Base-by-base conservation (phyloP, 768 basidiomycete species). In the Rubroboletus pulcherrimus region DNA sequence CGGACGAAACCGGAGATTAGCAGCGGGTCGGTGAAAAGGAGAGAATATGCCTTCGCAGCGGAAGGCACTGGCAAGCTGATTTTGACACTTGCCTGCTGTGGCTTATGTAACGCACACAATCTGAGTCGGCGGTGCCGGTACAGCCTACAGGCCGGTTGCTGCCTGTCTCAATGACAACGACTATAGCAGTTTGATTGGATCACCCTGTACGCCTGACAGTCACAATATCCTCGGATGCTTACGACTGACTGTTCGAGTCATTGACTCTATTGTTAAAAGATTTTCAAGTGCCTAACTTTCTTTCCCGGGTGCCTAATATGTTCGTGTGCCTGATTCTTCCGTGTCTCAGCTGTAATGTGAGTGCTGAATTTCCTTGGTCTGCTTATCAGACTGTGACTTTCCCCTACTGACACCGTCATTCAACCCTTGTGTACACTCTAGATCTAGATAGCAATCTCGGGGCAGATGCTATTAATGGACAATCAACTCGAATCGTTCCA, bases 401-500 rank as follows among this genome's bases (percentile, higher is more conserved):
- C 7, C 33, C 33, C 19, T 17, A 24, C 33, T 5, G 12, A 35
- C 33, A 35, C 10, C 34, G 21, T 30, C 9, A 48, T 11, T 38
- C 35, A 12, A n/a, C 34, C 30, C 7, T n/a, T 10, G 5, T 33
- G 19, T 26, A 9, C 6, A 11, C 10, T 2, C 24, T 26, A 35
- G 12, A 9, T 33, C 33, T 14, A 46, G 31, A 47, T 14, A 33
- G 19, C 31, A 47, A 46, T 7, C 12, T n/a, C 30, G 7, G n/a
- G 30, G 7, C 30, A 19, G 8, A 33, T 15, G 12, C 5, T 7
- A 14, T 31, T 3, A 29, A 17, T n/a, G 7, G 11, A 26, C 37
- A 38, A 6, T 59, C 34, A 56, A 24, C 7, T 43, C 17, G 30
- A 51, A 15, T 55, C 51, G 10, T 53, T 33, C 76, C 75, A 77